Evolutionary conservation across 352 stramenopile genomes (phyloP).

Genomic region (Thraustochytrium sp.): DNA sequence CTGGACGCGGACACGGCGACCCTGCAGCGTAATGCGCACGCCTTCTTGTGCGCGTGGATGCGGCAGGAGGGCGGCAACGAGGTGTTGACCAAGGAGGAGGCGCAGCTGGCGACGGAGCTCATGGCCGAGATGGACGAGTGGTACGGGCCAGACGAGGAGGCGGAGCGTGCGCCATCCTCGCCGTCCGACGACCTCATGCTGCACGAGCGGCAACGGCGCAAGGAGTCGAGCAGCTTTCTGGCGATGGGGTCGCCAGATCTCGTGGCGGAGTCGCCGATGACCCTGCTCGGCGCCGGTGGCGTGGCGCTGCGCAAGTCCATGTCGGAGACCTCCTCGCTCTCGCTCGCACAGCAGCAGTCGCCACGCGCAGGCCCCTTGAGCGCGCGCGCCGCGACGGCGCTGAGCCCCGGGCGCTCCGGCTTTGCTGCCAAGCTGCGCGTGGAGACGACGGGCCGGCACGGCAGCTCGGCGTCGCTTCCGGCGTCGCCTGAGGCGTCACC

Average conservation of each 20-base stretch:
- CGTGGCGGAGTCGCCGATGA: too few species aligned
- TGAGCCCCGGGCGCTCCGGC: too few species aligned
- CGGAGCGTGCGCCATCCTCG: not conserved
- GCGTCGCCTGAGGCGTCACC: too few species aligned
- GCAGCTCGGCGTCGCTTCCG: too few species aligned
- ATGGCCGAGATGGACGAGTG: slow-evolving; percentile 19
- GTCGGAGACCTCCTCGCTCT: not conserved
- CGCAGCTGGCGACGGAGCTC: not conserved
- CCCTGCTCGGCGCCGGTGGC: not conserved
- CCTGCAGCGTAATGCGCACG: not conserved
- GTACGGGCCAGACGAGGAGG: not conserved
- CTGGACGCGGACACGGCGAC: not conserved
- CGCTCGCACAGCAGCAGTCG: not conserved
- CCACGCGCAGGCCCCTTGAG: too few species aligned
- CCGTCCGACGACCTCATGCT: not conserved
- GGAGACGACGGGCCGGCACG: too few species aligned
- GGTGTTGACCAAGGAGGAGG: not conserved
- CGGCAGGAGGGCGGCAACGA: not conserved
- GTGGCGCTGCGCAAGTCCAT: not conserved
- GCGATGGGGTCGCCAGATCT: too few species aligned
- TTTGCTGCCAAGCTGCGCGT: too few species aligned
- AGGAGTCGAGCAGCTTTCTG: too few species aligned
- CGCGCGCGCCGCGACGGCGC: too few species aligned
- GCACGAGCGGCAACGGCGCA: not conserved
- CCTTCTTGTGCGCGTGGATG: slow-evolving; percentile 1